A percentile compares a stretch with the other conserved stretches of the same genome.
Evolutionary conservation across 2,329 filamentous ascomycete genomes (phyloP).

Genomic region (Colletotrichum liaoningense): DNA sequence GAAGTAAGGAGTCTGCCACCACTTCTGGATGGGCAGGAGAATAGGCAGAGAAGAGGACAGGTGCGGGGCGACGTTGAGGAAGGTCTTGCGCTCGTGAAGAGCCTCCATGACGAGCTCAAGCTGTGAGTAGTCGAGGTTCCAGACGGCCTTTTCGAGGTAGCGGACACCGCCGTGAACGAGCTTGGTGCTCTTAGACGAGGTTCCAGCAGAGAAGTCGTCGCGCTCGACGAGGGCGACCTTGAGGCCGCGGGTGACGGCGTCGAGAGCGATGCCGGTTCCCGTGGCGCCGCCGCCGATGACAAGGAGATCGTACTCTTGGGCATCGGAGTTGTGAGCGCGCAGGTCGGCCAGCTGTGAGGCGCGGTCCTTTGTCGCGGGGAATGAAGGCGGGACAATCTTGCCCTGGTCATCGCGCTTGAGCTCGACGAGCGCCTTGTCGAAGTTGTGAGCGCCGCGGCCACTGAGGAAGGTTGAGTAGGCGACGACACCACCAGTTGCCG

Average conservation of each 20-base stretch:
- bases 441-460: slow-evolving; percentile 43
- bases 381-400: slow-evolving; percentile 51
- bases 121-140: slow-evolving; percentile 87
- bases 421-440: slow-evolving; percentile 47
- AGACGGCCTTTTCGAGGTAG: slow-evolving; percentile 88
- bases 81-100: slow-evolving; percentile 84
- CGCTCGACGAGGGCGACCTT: slow-evolving; percentile 85
- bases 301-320: slow-evolving; percentile 78
- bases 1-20: slow-evolving; percentile 85
- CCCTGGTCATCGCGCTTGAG: slow-evolving; percentile 49
- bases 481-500: slow-evolving; percentile 42
- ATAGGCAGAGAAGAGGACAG: slow-evolving; percentile 85
- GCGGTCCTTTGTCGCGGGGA: slow-evolving; percentile 48
- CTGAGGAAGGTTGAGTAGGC: slow-evolving; percentile 43
- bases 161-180: slow-evolving; percentile 87
- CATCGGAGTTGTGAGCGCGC: slow-evolving; percentile 48
- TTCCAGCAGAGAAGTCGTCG: slow-evolving; percentile 85
- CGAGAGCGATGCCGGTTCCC: slow-evolving; percentile 82
- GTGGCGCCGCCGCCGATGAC: slow-evolving; percentile 85
- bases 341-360: slow-evolving; percentile 54
- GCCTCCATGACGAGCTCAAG: slow-evolving; percentile 85
- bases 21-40: slow-evolving; percentile 83
- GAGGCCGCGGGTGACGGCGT: slow-evolving; percentile 82
- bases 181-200: slow-evolving; percentile 89
- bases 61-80: slow-evolving; percentile 85